A percentile compares a stretch with the other conserved stretches of the same genome.
Evolutionary conservation across 225 moss, liverwort and hornwort species (phyloP).

Genomic region (Neckera pumila): DNA sequence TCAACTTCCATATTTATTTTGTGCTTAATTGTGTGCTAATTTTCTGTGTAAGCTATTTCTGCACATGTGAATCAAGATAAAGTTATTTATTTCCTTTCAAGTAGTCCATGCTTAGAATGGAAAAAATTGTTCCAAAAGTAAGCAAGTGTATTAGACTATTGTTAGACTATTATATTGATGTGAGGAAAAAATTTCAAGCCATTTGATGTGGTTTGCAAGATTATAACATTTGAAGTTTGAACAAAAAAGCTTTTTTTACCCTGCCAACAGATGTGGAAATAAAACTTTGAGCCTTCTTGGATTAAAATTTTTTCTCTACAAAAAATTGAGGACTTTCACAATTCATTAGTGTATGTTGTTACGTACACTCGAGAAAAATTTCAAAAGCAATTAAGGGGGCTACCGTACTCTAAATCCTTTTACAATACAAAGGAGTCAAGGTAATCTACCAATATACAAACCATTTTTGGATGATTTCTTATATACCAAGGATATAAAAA

Average conservation of each 20-base stretch:
- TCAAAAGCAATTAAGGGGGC: not conserved
- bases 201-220: not conserved
- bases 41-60: not conserved
- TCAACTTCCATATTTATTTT: not conserved
- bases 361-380: not conserved
- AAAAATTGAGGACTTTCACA: not conserved
- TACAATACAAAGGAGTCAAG: fast-evolving
- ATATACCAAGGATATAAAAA: not conserved
- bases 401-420: not conserved
- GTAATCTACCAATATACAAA: fast-evolving
- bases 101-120: not conserved
- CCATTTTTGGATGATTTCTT: not conserved
- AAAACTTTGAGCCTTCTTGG: fast-evolving
- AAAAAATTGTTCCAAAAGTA: not conserved
- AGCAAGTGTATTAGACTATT: too few species aligned
- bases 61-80: not conserved
- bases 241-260: not conserved
- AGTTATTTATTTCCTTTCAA: not conserved
- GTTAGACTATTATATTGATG: not conserved
- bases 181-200: not conserved
- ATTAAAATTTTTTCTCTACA: not conserved
- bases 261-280: fast-evolving
- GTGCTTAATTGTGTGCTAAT: not conserved
- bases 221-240: not conserved
- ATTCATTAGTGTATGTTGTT: not conserved